Evolutionary conservation across 2,329 filamentous ascomycete species (phyloP).

Genomic region (Camptophora hylomeconis): DNA sequence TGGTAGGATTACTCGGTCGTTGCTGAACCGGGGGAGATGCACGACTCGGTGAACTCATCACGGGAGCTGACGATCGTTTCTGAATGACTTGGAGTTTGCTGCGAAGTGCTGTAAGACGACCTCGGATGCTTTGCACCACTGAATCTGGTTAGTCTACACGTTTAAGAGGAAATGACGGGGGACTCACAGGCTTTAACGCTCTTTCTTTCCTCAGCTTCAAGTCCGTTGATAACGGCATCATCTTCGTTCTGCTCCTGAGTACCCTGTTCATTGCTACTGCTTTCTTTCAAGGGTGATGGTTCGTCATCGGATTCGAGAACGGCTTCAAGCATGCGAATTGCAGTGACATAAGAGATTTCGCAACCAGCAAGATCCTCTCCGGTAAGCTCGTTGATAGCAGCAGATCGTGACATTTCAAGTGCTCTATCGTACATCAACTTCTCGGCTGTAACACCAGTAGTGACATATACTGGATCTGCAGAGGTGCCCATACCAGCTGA

Average conservation of each 20-base stretch:
- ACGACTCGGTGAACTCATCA: constrained; percentile 17
- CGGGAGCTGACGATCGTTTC: constrained; percentile 31
- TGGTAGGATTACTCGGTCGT: constrained; percentile 10
- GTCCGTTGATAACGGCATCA: constrained; percentile 27
- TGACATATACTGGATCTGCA: constrained; percentile 68
- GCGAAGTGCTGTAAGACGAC: constrained; percentile 31
- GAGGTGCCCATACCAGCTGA: constrained; percentile 49
- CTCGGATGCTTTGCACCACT: constrained; percentile 38
- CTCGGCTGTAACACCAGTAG: constrained; percentile 81
- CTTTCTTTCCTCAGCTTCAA: constrained; percentile 35
- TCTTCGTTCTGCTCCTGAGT: constrained; percentile 20
- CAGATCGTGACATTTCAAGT: constrained; percentile 87
- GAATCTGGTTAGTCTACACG: constrained; percentile 15
- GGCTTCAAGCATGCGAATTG: constrained; percentile 88
- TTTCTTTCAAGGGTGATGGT: too few relatives aligned
- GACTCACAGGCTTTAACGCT: constrained; percentile 37
- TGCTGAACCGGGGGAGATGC: constrained; percentile 14
- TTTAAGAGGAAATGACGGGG: neutral
- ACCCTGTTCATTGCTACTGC: constrained; percentile 18
- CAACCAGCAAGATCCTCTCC: constrained; percentile 78
- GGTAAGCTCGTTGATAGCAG: constrained; percentile 90
- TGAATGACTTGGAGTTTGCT: constrained; percentile 37
- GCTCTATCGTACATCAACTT: constrained; percentile 97
- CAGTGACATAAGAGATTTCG: constrained; percentile 84
- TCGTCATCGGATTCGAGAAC: constrained; percentile 73